phyloP scores from a whole-genome alignment of 495 filamentous ascomycete species.

The Penicillium alfredii region DNA sequence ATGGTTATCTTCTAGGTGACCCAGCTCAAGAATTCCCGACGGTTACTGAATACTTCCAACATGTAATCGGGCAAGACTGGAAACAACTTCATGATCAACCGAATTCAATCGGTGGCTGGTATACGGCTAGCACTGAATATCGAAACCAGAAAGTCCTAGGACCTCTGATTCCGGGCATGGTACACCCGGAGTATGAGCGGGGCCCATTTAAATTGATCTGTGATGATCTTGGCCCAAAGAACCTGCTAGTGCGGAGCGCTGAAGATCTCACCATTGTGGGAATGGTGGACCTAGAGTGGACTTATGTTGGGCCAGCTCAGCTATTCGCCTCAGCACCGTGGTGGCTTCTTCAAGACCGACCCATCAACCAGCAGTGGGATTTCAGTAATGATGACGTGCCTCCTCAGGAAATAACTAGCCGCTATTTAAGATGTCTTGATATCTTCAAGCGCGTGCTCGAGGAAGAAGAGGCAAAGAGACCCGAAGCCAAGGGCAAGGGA shows the following conservation, averaged over 20 bases:
- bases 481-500: conserved; percentile 17
- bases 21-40: conserved; percentile 25
- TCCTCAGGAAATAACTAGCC: conserved; percentile 13
- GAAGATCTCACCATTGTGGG: conserved; percentile 30
- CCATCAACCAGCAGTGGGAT: conserved; percentile 25
- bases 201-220: conserved; percentile 32
- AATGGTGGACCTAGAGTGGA: conserved; percentile 34
- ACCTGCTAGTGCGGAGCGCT: conserved; percentile 27
- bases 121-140: conserved; percentile 21
- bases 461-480: conserved; percentile 30
- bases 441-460: conserved; percentile 25
- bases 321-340: conserved; percentile 30
- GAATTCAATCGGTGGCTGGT: conserved; percentile 24
- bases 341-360: conserved; percentile 30
- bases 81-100: conserved; percentile 27
- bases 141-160: conserved; percentile 19
- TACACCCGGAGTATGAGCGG: conserved; percentile 18
- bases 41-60: conserved; percentile 28
- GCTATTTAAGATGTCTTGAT: conserved; percentile 28
- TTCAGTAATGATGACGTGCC: conserved; percentile 16
- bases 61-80: conserved; percentile 27
- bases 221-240: conserved; percentile 32
- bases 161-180: conserved; percentile 18
- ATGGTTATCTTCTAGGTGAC: no score
- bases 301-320: conserved; percentile 32